Percentiles rank a stretch among this genome's conserved stretches.
phyloP scores from a whole-genome alignment of 805 yeast species.

The Maudiozyma turicensis region DNA sequence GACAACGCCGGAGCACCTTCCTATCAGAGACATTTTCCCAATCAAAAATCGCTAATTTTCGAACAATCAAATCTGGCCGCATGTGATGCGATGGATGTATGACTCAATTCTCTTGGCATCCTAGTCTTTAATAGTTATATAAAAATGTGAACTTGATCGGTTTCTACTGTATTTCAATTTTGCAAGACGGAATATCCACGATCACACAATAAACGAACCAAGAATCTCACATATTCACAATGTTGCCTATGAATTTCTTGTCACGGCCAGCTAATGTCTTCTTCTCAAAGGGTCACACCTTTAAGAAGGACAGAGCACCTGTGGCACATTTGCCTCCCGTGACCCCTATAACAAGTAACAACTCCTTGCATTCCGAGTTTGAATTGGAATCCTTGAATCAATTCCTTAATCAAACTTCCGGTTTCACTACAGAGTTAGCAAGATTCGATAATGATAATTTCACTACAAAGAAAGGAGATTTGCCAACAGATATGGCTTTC shows the following conservation, averaged over 20 bases:
- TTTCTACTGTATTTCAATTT: too few species aligned
- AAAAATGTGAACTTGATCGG: too few species aligned
- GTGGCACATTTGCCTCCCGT: background rate
- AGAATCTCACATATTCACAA: background rate
- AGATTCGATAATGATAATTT: background rate
- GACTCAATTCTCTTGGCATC: too few species aligned
- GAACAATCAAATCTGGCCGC: too few species aligned
- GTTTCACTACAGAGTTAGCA: background rate
- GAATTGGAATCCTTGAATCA: background rate
- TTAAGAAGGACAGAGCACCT: background rate
- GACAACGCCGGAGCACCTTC: too few species aligned
- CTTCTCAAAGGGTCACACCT: background rate
- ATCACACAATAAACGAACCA: too few species aligned
- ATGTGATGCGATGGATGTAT: too few species aligned
- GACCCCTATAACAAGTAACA: background rate
- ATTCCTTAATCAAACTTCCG: background rate
- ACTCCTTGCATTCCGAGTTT: background rate
- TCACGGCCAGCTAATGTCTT: slow-evolving; percentile 1
- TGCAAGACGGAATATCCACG: too few species aligned
- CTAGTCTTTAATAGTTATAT: too few species aligned
- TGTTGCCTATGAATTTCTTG: slow-evolving; percentile 2
- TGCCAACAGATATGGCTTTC: background rate
- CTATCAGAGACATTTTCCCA: too few species aligned
- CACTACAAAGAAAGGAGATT: background rate
- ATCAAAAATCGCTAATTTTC: too few species aligned